Evolutionary conservation across 2,329 filamentous ascomycete species (phyloP), one percentile per base, ranked within the genome.

Genomic region (Cytospora piceae): DNA sequence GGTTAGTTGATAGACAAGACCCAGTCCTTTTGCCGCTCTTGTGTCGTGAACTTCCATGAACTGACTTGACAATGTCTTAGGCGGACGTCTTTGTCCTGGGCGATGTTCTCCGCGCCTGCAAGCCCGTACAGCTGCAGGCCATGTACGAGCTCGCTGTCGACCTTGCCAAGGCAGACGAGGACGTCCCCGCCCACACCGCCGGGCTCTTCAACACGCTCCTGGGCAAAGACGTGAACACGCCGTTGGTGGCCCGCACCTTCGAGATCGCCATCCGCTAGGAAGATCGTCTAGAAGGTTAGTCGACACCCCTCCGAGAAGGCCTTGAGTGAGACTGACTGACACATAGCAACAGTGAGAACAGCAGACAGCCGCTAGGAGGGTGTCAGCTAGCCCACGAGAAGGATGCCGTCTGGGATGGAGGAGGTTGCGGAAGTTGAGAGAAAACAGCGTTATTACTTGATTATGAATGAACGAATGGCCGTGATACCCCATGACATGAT

Each of bases 181-280:
- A 24, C 4, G 46, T 49, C 0, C 46, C 46, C 11, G n/a, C n/a
- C 12, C n/a, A 49, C 46, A 20, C 22, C 20, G 46, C 22, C 11
- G 11, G 4, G 8, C 8, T 49, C n/a, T 49, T 49, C 46, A 49
- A 49, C n/a, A 12, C 46, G n/a, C 8, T 49, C n/a, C 2, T 49
- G 46, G 46, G 46, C 46, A 22, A n/a, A 49, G 46, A 49, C n/a
- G 9, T 14, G n/a, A 49, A 11, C 5, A 24, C 24, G n/a, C 46
- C 46, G n/a, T 14, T 49, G 46, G 11, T 12, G 11, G 46, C 20
- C 11, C 46, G n/a, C 46, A 49, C 46, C n/a, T 49, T 49, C n/a
- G 46, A 49, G 46, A 49, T 49, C n/a, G 46, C n/a, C 46, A 22
- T 49, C 20, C 46, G 46, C n/a, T 49, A 49, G 46, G 46, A 20